A percentile compares a stretch with the other conserved stretches of the same genome.
Evolutionary conservation across 2,329 filamentous ascomycete species (phyloP).

Genomic region (Penicillium decumbens): DNA sequence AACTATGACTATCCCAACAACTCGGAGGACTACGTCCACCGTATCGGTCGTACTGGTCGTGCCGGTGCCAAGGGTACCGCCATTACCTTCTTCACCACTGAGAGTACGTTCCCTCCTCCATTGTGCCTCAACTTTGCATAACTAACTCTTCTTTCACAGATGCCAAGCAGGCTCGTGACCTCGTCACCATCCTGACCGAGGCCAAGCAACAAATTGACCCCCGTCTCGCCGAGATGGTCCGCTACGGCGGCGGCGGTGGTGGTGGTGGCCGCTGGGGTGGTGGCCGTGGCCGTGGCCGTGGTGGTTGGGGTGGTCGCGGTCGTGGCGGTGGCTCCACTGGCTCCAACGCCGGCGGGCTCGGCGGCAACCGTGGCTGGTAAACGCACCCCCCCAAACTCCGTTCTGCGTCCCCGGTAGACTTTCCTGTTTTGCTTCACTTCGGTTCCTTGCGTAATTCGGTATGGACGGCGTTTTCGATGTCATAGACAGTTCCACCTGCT

Average conservation of each 20-base stretch:
- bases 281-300: conserved; percentile 49
- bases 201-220: conserved; percentile 98
- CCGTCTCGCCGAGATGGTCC: conserved; percentile 89
- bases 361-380: conserved; percentile 56
- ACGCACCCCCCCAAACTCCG: conserved; percentile 24
- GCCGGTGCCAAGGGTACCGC: conserved; percentile 87
- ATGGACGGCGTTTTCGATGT: conserved; percentile 38
- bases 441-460: conserved; percentile 33
- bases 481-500: conserved; percentile 35
- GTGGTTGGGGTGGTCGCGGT: conserved; percentile 41
- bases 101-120: conserved; percentile 66
- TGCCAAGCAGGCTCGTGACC: conserved; percentile 92
- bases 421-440: conserved; percentile 18
- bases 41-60: conserved; percentile 65
- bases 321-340: conserved; percentile 50
- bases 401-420: conserved; percentile 29
- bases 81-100: conserved; percentile 98
- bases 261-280: conserved; percentile 63
- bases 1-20: conserved; percentile 99
- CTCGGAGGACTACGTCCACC: conserved; percentile 66
- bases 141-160: conserved; percentile 49
- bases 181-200: conserved; percentile 86
- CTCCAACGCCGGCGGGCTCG: conserved; percentile 56
- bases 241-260: conserved; percentile 81
- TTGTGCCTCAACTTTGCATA: neutral